Conservation (phyloP, 805 yeast species). For the Metschnikowia gelsemii region DNA sequence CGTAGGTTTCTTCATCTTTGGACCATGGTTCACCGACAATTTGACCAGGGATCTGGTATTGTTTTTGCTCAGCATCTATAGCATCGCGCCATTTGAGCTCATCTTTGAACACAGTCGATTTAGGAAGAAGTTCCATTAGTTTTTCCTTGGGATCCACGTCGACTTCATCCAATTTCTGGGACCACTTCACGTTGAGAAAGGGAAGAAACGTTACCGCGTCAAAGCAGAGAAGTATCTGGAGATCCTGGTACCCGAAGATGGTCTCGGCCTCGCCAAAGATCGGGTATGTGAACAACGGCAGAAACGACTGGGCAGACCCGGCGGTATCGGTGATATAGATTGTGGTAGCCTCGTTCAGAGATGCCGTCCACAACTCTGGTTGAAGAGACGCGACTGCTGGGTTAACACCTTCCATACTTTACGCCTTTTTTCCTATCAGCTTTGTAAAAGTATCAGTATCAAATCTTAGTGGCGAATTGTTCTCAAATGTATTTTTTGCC, state of each 20-base stretch:
- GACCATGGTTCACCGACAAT: slow-evolving; percentile 28
- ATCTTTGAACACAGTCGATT: slow-evolving; percentile 56
- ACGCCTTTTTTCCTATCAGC: neutral
- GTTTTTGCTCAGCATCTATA: slow-evolving; percentile 48
- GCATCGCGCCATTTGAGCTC: slow-evolving; percentile 66
- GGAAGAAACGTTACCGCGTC: slow-evolving; percentile 77
- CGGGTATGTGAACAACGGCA: slow-evolving; percentile 86
- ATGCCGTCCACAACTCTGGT: slow-evolving; percentile 73
- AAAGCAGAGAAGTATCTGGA: slow-evolving; percentile 64
- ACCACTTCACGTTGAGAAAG: slow-evolving; percentile 58
- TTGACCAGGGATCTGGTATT: slow-evolving; percentile 44
- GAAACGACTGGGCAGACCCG: slow-evolving; percentile 58
- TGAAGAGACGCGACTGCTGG: slow-evolving; percentile 34
- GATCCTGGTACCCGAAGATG: slow-evolving; percentile 77
- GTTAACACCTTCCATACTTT: slow-evolving; percentile 6
- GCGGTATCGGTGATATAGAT: slow-evolving; percentile 55
- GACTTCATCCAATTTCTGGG: slow-evolving; percentile 52
- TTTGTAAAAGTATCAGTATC: neutral
- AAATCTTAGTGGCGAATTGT: neutral
- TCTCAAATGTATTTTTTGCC: neutral
- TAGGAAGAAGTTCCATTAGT: slow-evolving; percentile 61
- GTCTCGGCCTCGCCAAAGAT: slow-evolving; percentile 90
- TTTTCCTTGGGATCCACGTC: slow-evolving; percentile 59
- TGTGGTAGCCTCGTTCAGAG: slow-evolving; percentile 66
- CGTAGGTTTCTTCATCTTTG: slow-evolving; percentile 42